Evolutionary conservation across 2,329 filamentous ascomycete genomes (phyloP), one percentile per base, ranked within the genome.

Genomic region (Graphiopsis chlorocephala): DNA sequence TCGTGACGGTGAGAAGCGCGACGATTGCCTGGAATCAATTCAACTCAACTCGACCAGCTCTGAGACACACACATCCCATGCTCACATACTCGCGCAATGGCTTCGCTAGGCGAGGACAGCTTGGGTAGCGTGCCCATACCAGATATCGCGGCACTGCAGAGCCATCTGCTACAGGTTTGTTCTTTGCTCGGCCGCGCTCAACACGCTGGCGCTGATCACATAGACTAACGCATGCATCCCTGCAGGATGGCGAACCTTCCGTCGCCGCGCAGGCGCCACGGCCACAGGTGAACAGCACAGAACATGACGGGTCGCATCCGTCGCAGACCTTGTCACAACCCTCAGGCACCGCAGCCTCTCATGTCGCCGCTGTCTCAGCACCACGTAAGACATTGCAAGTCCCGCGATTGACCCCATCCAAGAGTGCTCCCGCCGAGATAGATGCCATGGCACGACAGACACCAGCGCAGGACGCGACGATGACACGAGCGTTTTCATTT

Each of bases 401-500:
- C n/a, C 67, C 60, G 11, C 60, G 68, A 17, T 69, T 71, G 23
- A 70, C 66, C 31, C 70, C 68, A 29, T 68, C 69, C 35, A 69
- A 33, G 20, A 65, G 63, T 47, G 63, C 63, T 23, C 65, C 65
- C 20, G 63, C 62, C 4, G 67, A 72, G 17, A 71, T 71, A 64
- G 68, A 72, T 52, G 68, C 70, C 5, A 69, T 72, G 66, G 55
- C 68, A n/a, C 52, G 68, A 2, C 31, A 50, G 0, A 64, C 63
- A 15, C 64, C 65, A n/a, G 69, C 68, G 29, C 70, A 70, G 55
- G 55, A 67, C 14, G 63, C 64, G 26, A 65, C 48, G n/a, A 61
- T 65, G 56, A n/a, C 66, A 64, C 28, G 61, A 58, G 68, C 72
- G 20, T 66, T 63, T 26, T 78, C 77, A 35, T 81, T 81, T 66